Base-by-base conservation (phyloP, 305 asterid genomes). In the Fraxinus latifolia region DNA sequence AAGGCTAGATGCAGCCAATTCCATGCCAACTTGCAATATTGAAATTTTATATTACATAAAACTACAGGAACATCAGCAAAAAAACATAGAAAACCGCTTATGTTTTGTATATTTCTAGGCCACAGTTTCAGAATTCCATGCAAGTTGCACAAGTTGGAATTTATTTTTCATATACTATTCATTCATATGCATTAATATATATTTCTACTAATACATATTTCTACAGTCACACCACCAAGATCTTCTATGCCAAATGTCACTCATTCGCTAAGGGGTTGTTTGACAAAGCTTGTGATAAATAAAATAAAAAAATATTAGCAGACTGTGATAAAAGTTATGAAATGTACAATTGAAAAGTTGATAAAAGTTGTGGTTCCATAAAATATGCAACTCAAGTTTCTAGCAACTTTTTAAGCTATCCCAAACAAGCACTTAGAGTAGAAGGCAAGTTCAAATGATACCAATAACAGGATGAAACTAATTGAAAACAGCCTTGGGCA, bases 91-190 rank as follows among this genome's bases (percentile, higher is more conserved):
- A 79, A 77, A 77, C 36, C 74, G 36, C 33, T 77, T 19, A 67
- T 7, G 14, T 21, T 62, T 60, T 76, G 82, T 50, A 78, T 79
- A 84, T 74, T 70, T 82, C 58, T 83, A 81, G 84, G 80, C 60
- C 81, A 82, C 36, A 53, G 84, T 79, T 80, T 78, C 42, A 81
- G 81, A 74, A 83, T 79, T 42, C 32, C 72, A 79, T 79, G 87
- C 83, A 88, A 86, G 89, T 82, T 80, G 90, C 81, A 67, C 86
- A 84, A 79, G 82, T 86, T 80, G 83, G 67, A 74, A 36, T 77
- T 85, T 7, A 21, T 42, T 77, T 79, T 25, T 58, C 19, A 17
- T 19, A 65, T 71, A 34, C 60, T 50, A 15, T 68, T 62, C 77
- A 42, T 62, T 73, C 79, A 44, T 78, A 77, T 80, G 80, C 71